A percentile compares a stretch with the other conserved stretches of the same genome.
Evolutionary conservation across 495 filamentous ascomycete genomes (phyloP).

Genomic region (Corynascus novoguineensis): DNA sequence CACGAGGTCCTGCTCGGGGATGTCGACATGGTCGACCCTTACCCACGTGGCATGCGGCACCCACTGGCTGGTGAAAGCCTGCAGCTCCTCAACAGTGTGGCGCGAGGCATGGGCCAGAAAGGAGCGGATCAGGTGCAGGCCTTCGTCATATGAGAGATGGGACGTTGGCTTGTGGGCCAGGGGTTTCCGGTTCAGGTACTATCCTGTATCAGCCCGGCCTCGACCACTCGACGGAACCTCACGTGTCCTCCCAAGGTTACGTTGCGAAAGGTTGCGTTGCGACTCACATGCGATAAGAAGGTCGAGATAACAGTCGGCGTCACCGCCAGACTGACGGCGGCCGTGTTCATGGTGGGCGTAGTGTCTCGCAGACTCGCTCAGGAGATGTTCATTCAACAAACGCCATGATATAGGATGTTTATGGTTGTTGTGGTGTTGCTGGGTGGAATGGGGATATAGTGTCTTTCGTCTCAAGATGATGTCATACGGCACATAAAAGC

Average conservation of each 20-base stretch:
- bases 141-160: slow-evolving; percentile 88
- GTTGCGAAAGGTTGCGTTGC: too few species aligned
- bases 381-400: not conserved
- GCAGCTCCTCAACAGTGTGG: slow-evolving; percentile 86
- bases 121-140: slow-evolving; percentile 77
- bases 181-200: slow-evolving; percentile 79
- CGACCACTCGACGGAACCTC: too few species aligned
- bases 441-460: slow-evolving; percentile 1
- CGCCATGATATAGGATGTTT: not conserved
- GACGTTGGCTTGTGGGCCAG: slow-evolving; percentile 71
- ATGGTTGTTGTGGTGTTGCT: not conserved
- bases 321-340: slow-evolving; percentile 65
- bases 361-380: not conserved
- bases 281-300: slow-evolving; percentile 67
- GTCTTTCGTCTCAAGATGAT: slow-evolving; percentile 16
- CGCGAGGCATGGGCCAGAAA: slow-evolving; percentile 79
- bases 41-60: slow-evolving; percentile 89
- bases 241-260: too few species aligned
- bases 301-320: slow-evolving; percentile 76
- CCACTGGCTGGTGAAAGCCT: slow-evolving; percentile 83
- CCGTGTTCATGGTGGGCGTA: slow-evolving; percentile 64
- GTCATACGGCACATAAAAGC: slow-evolving; percentile 20
- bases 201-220: not conserved
- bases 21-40: slow-evolving; percentile 63
- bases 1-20: slow-evolving; percentile 56